Evolutionary conservation across 192 early-diverging fungal genomes (phyloP).

Genomic region (Lobosporangium transversale): DNA sequence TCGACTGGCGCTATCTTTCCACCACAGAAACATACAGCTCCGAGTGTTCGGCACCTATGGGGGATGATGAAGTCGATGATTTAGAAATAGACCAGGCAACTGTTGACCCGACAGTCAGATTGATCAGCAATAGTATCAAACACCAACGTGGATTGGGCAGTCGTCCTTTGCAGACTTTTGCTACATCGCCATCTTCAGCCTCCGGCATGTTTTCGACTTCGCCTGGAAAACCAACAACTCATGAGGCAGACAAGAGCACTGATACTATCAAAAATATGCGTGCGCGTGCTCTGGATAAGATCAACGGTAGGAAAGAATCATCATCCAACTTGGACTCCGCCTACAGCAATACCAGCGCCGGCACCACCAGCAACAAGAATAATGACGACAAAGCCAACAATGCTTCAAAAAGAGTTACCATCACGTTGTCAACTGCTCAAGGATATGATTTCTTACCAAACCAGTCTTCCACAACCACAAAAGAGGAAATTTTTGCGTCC

Average conservation of each 20-base stretch:
- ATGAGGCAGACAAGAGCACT: slow-evolving; percentile 39
- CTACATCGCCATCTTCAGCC: background rate
- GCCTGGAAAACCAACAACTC: slow-evolving; percentile 2
- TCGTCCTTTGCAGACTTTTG: background rate
- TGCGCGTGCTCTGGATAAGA: slow-evolving; percentile 38
- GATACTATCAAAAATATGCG: slow-evolving; percentile 49
- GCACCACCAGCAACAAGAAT: background rate
- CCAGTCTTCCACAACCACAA: background rate
- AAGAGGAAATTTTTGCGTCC: background rate
- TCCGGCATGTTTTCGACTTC: slow-evolving; percentile 21
- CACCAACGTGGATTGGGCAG: slow-evolving; percentile 4
- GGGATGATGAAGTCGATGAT: slow-evolving; percentile 18
- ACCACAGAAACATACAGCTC: slow-evolving; percentile 26
- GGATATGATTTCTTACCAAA: background rate
- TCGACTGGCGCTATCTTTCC: slow-evolving; percentile 46
- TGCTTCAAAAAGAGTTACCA: slow-evolving; percentile 4
- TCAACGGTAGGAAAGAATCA: slow-evolving; percentile 8
- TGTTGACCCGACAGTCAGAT: background rate
- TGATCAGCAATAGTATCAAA: background rate
- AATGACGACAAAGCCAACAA: background rate
- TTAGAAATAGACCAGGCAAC: background rate
- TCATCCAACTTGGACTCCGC: background rate
- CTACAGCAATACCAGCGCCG: background rate
- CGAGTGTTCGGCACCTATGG: slow-evolving; percentile 17
- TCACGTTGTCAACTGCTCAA: background rate